Conservation (phyloP, 139 green algal genomes). For the Coelastrella sp. region DNA sequence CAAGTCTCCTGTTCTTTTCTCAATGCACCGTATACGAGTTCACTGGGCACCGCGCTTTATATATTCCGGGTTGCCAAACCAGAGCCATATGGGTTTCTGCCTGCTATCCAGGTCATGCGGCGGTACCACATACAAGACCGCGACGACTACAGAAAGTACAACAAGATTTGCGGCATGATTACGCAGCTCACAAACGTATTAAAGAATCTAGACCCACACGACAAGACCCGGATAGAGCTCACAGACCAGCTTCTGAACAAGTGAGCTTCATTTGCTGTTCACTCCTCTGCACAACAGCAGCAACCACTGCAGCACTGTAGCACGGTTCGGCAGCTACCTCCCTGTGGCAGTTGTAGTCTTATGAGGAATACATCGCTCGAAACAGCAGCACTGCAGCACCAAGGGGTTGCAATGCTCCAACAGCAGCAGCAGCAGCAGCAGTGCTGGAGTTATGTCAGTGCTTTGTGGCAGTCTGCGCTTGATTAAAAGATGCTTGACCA, state of each 20-base stretch:
- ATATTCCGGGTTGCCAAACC: neutral
- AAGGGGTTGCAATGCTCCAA: neutral
- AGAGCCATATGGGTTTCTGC: neutral
- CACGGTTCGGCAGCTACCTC: no score
- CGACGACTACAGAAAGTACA: constrained; percentile 99
- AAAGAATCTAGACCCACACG: constrained; percentile 87
- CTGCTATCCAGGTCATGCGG: constrained; percentile 86
- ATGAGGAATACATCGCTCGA: no score
- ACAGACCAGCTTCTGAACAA: constrained; percentile 98
- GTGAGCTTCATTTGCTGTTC: constrained; percentile 58
- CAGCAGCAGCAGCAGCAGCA: constrained; percentile 2
- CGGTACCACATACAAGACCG: constrained; percentile 97
- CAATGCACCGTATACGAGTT: neutral
- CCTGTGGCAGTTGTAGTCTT: no score
- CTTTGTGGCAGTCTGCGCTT: neutral
- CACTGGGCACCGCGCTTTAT: no score
- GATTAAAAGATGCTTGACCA: no score
- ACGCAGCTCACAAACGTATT: constrained; percentile 87
- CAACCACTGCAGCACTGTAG: no score
- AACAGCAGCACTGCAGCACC: no score
- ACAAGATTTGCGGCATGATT: constrained; percentile 91
- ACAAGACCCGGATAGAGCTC: constrained; percentile 90
- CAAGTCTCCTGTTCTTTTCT: neutral
- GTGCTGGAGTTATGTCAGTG: neutral
- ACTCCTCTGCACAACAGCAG: no score